A percentile compares a stretch with the other conserved stretches of the same genome.
These are phyloP conservation scores for Exophiala phaeomuriformis DNA, from an alignment of 2,329 filamentous ascomycete genomes.

Conservation along the genomic window DNA sequence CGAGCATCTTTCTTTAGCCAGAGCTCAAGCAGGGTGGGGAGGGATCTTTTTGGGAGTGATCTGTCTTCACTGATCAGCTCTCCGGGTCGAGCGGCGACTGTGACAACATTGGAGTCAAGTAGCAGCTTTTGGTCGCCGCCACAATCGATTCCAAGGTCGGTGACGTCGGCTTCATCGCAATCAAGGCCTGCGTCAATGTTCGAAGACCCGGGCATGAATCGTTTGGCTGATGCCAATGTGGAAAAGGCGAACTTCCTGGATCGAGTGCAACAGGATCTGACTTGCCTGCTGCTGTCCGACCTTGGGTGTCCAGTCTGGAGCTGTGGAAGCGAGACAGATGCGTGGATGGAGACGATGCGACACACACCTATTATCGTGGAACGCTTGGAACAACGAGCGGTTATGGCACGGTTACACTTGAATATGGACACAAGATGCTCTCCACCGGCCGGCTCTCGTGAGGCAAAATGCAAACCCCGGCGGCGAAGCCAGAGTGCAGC, in stretches of 20 bases:
- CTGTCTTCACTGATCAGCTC: constrained; percentile 54
- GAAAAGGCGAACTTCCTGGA: constrained; percentile 68
- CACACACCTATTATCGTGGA: constrained; percentile 55
- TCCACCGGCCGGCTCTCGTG: background rate
- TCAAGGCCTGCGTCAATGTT: constrained; percentile 29
- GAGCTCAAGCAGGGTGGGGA: constrained; percentile 55
- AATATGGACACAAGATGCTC: background rate
- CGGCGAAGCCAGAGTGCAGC: constrained; percentile 13
- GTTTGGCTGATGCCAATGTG: constrained; percentile 54
- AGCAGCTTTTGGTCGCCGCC: constrained; percentile 88
- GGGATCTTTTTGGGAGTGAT: constrained; percentile 54
- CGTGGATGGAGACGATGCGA: constrained; percentile 62
- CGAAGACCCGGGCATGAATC: constrained; percentile 24
- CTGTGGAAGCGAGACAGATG: constrained; percentile 86
- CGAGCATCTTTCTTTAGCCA: constrained; percentile 60
- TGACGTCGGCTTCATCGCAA: constrained; percentile 30
- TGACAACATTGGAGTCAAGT: constrained; percentile 61
- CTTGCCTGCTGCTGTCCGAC: constrained; percentile 80
- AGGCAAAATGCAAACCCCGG: background rate
- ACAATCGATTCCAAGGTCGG: constrained; percentile 39
- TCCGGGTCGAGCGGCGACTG: constrained; percentile 61
- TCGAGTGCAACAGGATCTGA: constrained; percentile 70
- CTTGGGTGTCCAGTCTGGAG: constrained; percentile 78
- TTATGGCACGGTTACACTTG: constrained; percentile 33
- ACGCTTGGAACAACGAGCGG: constrained; percentile 15